These are phyloP conservation scores for Aspergillus nomiae DNA, from an alignment of 2,329 filamentous ascomycete genomes.

Conservation along the genomic window DNA sequence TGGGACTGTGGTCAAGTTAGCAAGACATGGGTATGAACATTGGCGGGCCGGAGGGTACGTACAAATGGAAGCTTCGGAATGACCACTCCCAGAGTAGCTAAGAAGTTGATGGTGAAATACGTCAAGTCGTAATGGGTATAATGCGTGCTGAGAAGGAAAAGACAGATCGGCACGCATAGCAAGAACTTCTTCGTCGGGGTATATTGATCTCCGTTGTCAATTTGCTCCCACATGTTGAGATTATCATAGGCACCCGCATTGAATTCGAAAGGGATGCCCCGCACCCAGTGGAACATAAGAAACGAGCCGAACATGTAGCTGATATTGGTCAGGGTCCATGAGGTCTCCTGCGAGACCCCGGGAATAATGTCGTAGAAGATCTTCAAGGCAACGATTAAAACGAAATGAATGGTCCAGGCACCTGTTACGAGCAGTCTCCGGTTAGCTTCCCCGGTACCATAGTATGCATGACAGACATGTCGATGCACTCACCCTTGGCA, in stretches of 20 bases:
- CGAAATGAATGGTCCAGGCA: constrained; percentile 96
- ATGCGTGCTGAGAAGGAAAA: constrained; percentile 96
- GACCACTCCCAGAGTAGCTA: constrained; percentile 87
- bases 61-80: constrained; percentile 96
- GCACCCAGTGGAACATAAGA: constrained; percentile 99
- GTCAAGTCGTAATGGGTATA: constrained; percentile 98
- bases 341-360: constrained; percentile 94
- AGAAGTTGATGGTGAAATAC: constrained; percentile 96
- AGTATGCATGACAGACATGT: neutral
- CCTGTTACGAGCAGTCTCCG: constrained; percentile 55
- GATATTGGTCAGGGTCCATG: constrained; percentile 98
- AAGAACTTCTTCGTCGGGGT: constrained; percentile 98
- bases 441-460: constrained; percentile 18
- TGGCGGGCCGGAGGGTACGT: constrained; percentile 46
- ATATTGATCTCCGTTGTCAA: constrained; percentile 98
- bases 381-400: constrained; percentile 88
- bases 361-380: constrained; percentile 97
- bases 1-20: constrained; percentile 63
- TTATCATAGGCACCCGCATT: constrained; percentile 98
- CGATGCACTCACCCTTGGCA: constrained; percentile 78
- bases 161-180: constrained; percentile 86
- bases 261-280: constrained; percentile 97
- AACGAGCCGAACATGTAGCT: constrained; percentile 99
- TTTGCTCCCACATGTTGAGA: constrained; percentile 99
- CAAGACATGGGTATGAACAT: constrained; percentile 5